Evolutionary conservation across 805 yeast genomes (phyloP).

Genomic region (Suhomyces faveliae): DNA sequence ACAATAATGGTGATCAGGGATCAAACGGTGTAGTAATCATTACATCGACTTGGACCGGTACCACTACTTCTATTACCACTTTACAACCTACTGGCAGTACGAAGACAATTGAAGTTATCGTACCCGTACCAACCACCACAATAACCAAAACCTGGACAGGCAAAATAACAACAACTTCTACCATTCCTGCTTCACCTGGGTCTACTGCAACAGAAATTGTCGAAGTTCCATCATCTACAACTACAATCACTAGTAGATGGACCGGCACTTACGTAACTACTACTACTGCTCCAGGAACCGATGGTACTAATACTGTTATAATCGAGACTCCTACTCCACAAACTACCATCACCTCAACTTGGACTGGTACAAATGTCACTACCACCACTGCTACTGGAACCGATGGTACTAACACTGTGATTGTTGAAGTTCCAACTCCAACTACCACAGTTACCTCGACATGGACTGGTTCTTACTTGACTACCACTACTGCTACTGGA

Average conservation of each 20-base stretch:
- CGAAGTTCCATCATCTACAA: slow-evolving; percentile 15
- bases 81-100: slow-evolving; percentile 11
- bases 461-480: slow-evolving; percentile 19
- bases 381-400: slow-evolving; percentile 7
- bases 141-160: neutral
- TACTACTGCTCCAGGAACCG: slow-evolving; percentile 6
- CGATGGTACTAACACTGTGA: slow-evolving; percentile 11
- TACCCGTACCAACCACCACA: neutral
- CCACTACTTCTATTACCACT: slow-evolving; percentile 6
- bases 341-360: slow-evolving; percentile 7
- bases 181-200: neutral
- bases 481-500: slow-evolving; percentile 16
- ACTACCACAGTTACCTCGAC: slow-evolving; percentile 14
- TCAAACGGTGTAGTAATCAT: slow-evolving; percentile 10
- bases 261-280: slow-evolving; percentile 12
- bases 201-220: slow-evolving; percentile 10
- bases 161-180: neutral
- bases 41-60: slow-evolving; percentile 11
- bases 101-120: neutral
- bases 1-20: slow-evolving; percentile 6
- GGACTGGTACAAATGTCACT: slow-evolving; percentile 7
- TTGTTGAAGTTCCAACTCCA: slow-evolving; percentile 14
- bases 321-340: slow-evolving; percentile 16
- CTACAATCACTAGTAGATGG: slow-evolving; percentile 16
- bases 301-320: slow-evolving; percentile 10